Percentiles rank a stretch among this genome's conserved stretches.
Evolutionary conservation across 2,329 filamentous ascomycete species (phyloP).

Genomic region (Cercospora nicotianae): DNA sequence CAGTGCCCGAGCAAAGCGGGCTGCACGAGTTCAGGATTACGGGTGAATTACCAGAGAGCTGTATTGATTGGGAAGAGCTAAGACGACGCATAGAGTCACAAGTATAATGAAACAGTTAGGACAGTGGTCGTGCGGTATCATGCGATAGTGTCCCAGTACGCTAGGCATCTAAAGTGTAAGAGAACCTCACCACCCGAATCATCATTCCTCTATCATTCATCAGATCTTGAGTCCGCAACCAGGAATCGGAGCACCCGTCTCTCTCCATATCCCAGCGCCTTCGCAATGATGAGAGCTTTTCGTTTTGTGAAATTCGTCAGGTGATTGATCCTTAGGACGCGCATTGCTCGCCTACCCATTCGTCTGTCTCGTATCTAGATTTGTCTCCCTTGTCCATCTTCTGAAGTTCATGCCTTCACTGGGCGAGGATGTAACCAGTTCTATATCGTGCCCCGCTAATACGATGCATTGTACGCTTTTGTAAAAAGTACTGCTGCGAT

Average conservation of each 20-base stretch:
- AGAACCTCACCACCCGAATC: too few relatives aligned
- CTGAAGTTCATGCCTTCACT: neutral
- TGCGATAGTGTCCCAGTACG: too few relatives aligned
- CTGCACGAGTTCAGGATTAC: too few relatives aligned
- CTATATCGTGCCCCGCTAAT: neutral
- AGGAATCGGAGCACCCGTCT: conserved; percentile 6
- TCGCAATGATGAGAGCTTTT: neutral
- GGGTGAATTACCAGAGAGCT: neutral
- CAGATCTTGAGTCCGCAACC: neutral
- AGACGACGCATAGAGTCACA: neutral
- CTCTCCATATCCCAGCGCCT: conserved; percentile 9
- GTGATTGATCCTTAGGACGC: neutral
- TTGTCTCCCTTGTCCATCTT: neutral
- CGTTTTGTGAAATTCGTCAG: neutral
- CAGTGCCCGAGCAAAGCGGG: neutral
- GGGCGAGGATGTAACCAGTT: neutral
- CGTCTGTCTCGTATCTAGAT: conserved; percentile 3
- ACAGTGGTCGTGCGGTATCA: too few relatives aligned
- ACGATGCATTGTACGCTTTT: neutral
- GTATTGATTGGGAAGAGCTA: neutral
- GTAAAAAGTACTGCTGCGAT: neutral
- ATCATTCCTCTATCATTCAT: neutral
- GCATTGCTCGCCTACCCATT: neutral
- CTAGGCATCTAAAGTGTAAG: too few relatives aligned
- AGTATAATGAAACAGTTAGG: too few relatives aligned